Conservation (phyloP, 805 yeast species). For the Saccharomycopsis malanga region DNA sequence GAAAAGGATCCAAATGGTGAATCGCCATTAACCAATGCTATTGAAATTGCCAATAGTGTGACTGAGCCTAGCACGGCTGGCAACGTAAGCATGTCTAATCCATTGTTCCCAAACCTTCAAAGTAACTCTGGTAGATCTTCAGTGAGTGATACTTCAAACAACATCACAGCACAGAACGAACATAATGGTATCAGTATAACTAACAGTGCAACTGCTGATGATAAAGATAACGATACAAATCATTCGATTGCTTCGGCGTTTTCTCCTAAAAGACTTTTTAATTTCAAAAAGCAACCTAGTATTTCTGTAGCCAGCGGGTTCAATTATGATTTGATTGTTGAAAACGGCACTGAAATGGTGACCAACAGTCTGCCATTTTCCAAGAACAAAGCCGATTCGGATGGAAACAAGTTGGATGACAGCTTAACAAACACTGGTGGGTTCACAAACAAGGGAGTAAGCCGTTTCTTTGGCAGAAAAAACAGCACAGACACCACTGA, state of each 20-base stretch:
- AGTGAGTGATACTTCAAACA: neutral
- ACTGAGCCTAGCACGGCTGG: neutral
- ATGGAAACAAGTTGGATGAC: neutral
- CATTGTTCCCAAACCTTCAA: neutral
- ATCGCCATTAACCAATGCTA: neutral
- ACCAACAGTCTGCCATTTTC: slow-evolving; percentile 1
- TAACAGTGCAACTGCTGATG: neutral
- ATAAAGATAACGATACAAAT: neutral
- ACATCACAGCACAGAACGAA: neutral
- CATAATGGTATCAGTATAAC: neutral
- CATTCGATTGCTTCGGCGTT: slow-evolving; percentile 15
- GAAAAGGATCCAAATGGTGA: neutral
- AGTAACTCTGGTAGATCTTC: neutral
- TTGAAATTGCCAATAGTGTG: neutral
- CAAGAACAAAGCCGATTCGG: neutral
- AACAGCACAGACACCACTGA: neutral
- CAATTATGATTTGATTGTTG: neutral
- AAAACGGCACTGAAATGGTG: slow-evolving; percentile 15
- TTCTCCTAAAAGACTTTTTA: slow-evolving; percentile 18
- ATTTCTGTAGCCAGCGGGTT: neutral
- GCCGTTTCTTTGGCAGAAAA: slow-evolving; percentile 11
- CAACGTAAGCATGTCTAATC: neutral
- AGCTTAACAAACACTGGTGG: neutral
- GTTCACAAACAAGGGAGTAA: neutral
- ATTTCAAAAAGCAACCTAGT: slow-evolving; percentile 14